Conservation (phyloP, 768 basidiomycete genomes). For the Crucibulum laeve region DNA sequence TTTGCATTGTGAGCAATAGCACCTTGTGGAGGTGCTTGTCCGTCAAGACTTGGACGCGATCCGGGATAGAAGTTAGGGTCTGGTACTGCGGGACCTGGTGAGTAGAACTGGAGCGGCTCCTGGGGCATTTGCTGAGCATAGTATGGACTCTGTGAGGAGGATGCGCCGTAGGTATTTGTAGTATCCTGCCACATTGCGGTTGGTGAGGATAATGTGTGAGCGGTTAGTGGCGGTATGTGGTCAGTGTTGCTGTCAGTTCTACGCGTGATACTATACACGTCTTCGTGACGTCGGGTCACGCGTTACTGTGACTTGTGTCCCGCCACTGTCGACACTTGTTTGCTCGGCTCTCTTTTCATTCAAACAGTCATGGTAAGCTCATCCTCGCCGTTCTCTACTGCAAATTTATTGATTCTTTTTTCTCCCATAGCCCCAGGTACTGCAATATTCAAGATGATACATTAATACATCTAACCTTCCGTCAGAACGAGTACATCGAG, state of each 20-base stretch:
- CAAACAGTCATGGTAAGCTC: slow-evolving; percentile 36
- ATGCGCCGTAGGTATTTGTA: slow-evolving; percentile 52
- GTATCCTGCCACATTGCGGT: slow-evolving; percentile 73
- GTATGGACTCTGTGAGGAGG: slow-evolving; percentile 58
- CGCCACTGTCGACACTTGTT: slow-evolving; percentile 23
- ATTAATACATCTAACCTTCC: no score
- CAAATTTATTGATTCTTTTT: slow-evolving; percentile 10
- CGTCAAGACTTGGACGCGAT: slow-evolving; percentile 75
- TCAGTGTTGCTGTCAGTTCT: slow-evolving; percentile 4
- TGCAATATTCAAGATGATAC: no score
- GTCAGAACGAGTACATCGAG: slow-evolving; percentile 97
- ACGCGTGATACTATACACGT: slow-evolving; percentile 20
- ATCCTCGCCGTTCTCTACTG: neutral
- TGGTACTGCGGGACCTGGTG: slow-evolving; percentile 33
- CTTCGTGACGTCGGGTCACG: no score
- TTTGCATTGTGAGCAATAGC: slow-evolving; percentile 42
- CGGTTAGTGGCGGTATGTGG: neutral
- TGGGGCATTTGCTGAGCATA: slow-evolving; percentile 52
- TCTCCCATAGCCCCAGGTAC: slow-evolving; percentile 61
- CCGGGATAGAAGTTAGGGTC: slow-evolving; percentile 64
- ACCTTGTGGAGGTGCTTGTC: slow-evolving; percentile 54
- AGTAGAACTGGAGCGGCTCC: slow-evolving; percentile 75
- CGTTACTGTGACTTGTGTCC: no score
- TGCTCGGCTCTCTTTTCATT: slow-evolving; percentile 20
- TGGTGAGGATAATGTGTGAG: neutral